Base-by-base conservation (phyloP, 2,329 filamentous ascomycete genomes). In the Fusarium domesticum region DNA sequence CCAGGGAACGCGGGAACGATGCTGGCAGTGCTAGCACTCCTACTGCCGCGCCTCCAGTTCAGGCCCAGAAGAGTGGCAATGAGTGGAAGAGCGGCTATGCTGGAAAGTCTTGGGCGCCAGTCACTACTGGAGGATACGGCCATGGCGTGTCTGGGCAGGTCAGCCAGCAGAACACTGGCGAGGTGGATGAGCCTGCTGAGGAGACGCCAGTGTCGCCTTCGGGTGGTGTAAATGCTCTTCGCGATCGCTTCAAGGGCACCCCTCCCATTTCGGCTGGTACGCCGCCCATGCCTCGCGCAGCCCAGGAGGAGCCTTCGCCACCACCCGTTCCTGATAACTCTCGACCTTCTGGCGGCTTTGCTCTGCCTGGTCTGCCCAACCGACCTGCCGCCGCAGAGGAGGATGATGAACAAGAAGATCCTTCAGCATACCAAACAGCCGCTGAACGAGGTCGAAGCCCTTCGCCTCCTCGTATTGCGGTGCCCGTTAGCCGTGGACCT, bases 51-150 rank as follows among this genome's bases (percentile, higher is more conserved):
- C 69, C 80, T 32, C 77, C 83, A 1, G 70, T 89, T 23, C 65
- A 74, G 39, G 74, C 77, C 39, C 89, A 96, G 65, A 75, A 77
- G 62, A 95, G 87, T 60, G 89, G 87, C 49, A 76, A 75, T 45
- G 63, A 89, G 48, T 96, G 91, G 91, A 90, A 92, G 76, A 96
- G 90, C 66, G 87, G 89, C 15, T 96, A 96, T 64, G 74, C 76
- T 37, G 92, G 92, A 50, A 97, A 96, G 74, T 85, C 81, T 25
- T 97, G 92, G 92, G 89, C 82, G 18, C 72, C 90, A 3, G 89
- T 96, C 20, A 82, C 90, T 59, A 89, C 85, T 10, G 50, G 66
- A 18, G 80, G 79, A 8, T 76, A 80, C 43, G 84, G 85, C 15
- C 84, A 83, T 43, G 82, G 81, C 46, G 72, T 76, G 7, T 50